phyloP scores from a whole-genome alignment of 2,329 filamentous ascomycete genomes.

The Curvularia lunata region DNA sequence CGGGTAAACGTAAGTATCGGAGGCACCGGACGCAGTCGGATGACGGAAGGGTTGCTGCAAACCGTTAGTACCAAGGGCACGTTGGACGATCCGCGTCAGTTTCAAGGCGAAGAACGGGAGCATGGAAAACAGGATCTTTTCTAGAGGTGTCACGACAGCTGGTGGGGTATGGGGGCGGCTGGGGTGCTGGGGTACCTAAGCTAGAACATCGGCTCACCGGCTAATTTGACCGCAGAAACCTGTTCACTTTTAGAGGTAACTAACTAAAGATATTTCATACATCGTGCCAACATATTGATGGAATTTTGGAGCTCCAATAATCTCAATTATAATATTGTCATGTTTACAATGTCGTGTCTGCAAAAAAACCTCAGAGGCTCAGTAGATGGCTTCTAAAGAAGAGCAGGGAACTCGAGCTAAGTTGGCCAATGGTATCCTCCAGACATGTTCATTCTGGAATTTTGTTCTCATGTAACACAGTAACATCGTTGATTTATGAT shows the following conservation, averaged over 20 bases:
- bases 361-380: neutral
- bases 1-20: slow-evolving; percentile 13
- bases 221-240: neutral
- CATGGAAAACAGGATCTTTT: slow-evolving; percentile 4
- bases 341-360: neutral
- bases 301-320: neutral
- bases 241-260: neutral
- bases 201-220: neutral
- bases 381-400: neutral
- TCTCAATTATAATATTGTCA: neutral
- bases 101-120: slow-evolving; percentile 6
- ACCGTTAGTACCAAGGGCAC: slow-evolving; percentile 10
- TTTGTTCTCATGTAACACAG: neutral
- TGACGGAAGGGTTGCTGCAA: slow-evolving; percentile 15
- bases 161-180: neutral
- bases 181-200: neutral
- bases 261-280: neutral
- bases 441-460: neutral
- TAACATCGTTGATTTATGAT: neutral
- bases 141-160: slow-evolving; percentile 7
- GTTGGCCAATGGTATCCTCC: neutral
- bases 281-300: neutral
- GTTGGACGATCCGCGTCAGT: neutral
- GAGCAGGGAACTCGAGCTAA: neutral
- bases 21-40: slow-evolving; percentile 3